These are phyloP conservation scores for Houttuynia cordata DNA, from an alignment of 164 flowering plant genomes.

Conservation along the genomic window DNA sequence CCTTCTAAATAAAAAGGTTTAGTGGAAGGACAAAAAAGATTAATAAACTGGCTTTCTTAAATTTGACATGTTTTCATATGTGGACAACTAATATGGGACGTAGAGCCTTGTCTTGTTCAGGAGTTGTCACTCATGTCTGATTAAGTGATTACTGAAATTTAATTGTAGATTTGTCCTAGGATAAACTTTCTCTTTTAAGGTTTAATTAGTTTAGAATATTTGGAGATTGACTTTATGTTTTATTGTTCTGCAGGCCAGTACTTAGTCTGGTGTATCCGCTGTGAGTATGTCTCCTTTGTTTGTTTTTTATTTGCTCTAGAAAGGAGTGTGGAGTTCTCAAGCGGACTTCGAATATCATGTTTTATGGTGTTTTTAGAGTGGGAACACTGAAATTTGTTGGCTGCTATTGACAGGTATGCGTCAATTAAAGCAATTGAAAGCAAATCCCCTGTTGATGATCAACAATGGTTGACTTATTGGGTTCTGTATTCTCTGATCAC, in stretches of 20 bases:
- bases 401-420: slow-evolving; percentile 46
- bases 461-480: slow-evolving; percentile 92
- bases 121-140: too few relatives aligned
- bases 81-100: too few relatives aligned
- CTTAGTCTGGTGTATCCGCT: slow-evolving; percentile 74
- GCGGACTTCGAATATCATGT: too few relatives aligned
- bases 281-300: slow-evolving; percentile 31
- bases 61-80: too few relatives aligned
- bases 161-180: background rate
- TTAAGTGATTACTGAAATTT: too few relatives aligned
- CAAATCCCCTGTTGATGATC: slow-evolving; percentile 58
- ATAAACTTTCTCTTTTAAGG: background rate
- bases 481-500: slow-evolving; percentile 73
- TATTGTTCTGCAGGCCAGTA: slow-evolving; percentile 56
- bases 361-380: background rate
- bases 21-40: too few relatives aligned
- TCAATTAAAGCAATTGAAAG: slow-evolving; percentile 83
- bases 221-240: background rate
- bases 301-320: too few relatives aligned
- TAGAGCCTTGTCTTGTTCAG: too few relatives aligned
- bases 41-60: too few relatives aligned
- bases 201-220: background rate
- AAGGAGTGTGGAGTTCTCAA: too few relatives aligned
- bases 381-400: background rate
- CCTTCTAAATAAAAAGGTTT: too few relatives aligned